phyloP scores from a whole-genome alignment of 2,329 filamentous ascomycete species.

The Aspergillus sp. region DNA sequence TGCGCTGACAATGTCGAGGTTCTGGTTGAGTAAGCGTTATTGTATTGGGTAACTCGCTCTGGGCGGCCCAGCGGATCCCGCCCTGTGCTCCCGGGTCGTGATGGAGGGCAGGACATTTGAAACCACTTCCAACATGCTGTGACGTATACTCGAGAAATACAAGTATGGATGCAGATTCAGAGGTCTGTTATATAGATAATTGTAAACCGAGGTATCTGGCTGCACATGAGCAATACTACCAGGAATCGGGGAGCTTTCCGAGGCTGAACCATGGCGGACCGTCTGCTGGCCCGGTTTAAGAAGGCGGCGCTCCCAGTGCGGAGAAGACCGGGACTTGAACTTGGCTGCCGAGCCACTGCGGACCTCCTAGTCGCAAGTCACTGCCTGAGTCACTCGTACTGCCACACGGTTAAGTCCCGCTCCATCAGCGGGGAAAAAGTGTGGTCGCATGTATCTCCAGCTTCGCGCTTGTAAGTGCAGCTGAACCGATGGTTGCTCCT shows the following conservation, averaged over 20 bases:
- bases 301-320: constrained; percentile 18
- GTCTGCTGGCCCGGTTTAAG: neutral
- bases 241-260: neutral
- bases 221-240: neutral
- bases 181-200: neutral
- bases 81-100: neutral
- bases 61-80: neutral
- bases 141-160: neutral
- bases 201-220: constrained; percentile 1
- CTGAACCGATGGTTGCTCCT: constrained; percentile 8
- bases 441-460: constrained; percentile 18
- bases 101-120: neutral
- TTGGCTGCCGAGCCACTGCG: constrained; percentile 11
- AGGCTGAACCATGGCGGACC: neutral
- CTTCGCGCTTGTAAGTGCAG: constrained; percentile 7
- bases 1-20: neutral
- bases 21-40: neutral
- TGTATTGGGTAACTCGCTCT: neutral
- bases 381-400: neutral
- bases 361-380: neutral
- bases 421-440: constrained; percentile 20
- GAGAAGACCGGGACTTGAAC: constrained; percentile 22
- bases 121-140: neutral
- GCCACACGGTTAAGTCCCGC: constrained; percentile 11
- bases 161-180: neutral